Evolutionary conservation across 2,329 filamentous ascomycete species (phyloP).

Genomic region (Penicillium sp.): DNA sequence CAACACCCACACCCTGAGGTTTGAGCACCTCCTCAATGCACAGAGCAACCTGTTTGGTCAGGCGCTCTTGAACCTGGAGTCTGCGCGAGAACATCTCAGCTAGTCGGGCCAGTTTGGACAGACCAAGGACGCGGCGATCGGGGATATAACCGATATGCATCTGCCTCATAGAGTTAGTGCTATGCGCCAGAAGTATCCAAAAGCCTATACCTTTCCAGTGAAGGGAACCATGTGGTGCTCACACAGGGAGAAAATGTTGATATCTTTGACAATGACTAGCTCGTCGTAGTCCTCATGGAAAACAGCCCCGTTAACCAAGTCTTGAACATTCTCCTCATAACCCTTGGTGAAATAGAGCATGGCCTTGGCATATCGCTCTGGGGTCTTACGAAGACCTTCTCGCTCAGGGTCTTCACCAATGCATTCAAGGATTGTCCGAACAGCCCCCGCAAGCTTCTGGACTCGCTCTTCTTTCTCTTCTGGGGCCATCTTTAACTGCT

Average conservation of each 20-base stretch:
- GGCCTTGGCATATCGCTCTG: conserved; percentile 87
- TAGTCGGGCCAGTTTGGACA: conserved; percentile 92
- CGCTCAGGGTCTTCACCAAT: conserved; percentile 62
- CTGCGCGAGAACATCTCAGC: conserved; percentile 94
- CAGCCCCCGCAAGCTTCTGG: conserved; percentile 60
- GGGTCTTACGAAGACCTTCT: conserved; percentile 60
- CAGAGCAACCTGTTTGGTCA: conserved; percentile 93
- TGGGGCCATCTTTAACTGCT: conserved; percentile 53
- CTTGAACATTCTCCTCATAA: conserved; percentile 88
- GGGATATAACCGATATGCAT: conserved; percentile 99
- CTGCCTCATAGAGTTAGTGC: conserved; percentile 43
- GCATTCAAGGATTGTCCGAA: conserved; percentile 61
- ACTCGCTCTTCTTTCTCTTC: conserved; percentile 56
- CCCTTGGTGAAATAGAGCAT: conserved; percentile 95
- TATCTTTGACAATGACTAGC: conserved; percentile 96
- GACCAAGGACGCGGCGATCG: conserved; percentile 80
- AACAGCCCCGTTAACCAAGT: conserved; percentile 88
- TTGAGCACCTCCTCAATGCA: conserved; percentile 89
- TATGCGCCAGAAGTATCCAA: background rate
- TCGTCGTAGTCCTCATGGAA: conserved; percentile 97
- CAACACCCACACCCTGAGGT: conserved; percentile 90
- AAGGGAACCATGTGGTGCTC: conserved; percentile 98
- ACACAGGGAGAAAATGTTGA: conserved; percentile 89
- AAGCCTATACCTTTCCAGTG: conserved; percentile 69
- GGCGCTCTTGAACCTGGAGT: conserved; percentile 90